Conservation (phyloP, 2,329 filamentous ascomycete species). For the Cladorrhinum sp. region DNA sequence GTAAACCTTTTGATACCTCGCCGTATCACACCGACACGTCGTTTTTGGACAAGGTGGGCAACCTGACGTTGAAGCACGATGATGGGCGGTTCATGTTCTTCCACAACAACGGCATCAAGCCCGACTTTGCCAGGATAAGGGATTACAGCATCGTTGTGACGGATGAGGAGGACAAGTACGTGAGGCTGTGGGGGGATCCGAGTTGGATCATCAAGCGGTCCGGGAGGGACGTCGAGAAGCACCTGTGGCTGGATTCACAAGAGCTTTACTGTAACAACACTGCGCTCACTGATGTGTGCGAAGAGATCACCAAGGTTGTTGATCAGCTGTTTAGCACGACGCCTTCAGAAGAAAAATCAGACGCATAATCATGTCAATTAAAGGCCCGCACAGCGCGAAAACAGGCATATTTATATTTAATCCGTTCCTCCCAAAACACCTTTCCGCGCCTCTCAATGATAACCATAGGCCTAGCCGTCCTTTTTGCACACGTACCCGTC, state of each 20-base stretch:
- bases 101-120: slow-evolving; percentile 38
- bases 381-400: too few relatives aligned
- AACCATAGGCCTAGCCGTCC: too few relatives aligned
- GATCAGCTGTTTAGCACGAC: not conserved
- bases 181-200: slow-evolving; percentile 32
- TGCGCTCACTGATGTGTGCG: slow-evolving; percentile 26
- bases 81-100: slow-evolving; percentile 33
- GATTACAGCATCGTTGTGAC: slow-evolving; percentile 19
- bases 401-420: too few relatives aligned
- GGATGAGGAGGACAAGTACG: slow-evolving; percentile 25
- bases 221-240: slow-evolving; percentile 35
- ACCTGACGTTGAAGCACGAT: slow-evolving; percentile 10
- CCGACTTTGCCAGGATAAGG: slow-evolving; percentile 33
- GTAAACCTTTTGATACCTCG: not conserved
- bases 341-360: too few relatives aligned
- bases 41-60: slow-evolving; percentile 9
- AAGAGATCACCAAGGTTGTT: slow-evolving; percentile 32
- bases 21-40: slow-evolving; percentile 15
- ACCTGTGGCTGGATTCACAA: slow-evolving; percentile 34
- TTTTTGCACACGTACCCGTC: too few relatives aligned
- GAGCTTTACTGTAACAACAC: slow-evolving; percentile 28
- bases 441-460: too few relatives aligned
- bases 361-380: too few relatives aligned
- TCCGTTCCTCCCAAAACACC: too few relatives aligned
- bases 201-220: slow-evolving; percentile 24